phyloP scores from a whole-genome alignment of 2,329 filamentous ascomycete species.

The Pseudogymnoascus sp. region DNA sequence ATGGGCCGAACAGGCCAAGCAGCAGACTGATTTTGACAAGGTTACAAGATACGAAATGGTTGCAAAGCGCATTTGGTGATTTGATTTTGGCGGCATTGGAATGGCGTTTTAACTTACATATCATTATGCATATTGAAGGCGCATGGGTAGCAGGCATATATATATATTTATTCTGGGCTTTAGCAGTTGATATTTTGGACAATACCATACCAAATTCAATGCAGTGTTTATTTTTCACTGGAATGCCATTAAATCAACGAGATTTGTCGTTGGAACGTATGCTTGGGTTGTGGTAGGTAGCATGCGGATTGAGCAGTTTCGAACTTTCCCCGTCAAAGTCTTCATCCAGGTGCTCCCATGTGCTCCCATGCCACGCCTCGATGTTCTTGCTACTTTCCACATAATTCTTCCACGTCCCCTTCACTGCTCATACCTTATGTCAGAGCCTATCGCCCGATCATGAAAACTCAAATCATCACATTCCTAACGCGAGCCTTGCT shows the following conservation, averaged over 20 bases:
- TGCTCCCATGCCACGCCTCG: not conserved
- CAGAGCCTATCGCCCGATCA: not conserved
- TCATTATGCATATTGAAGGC: not conserved
- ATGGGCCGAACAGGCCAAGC: conserved; percentile 49
- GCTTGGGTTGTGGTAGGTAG: not conserved
- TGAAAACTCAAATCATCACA: not conserved
- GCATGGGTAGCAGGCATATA: not conserved
- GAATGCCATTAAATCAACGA: not conserved
- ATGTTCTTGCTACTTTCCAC: not conserved
- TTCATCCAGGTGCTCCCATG: not conserved
- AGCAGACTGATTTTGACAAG: conserved; percentile 53
- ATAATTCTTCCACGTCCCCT: too few species aligned
- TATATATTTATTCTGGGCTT: not conserved
- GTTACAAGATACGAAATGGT: conserved; percentile 88
- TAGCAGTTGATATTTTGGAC: not conserved
- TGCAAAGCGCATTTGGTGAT: conserved; percentile 88
- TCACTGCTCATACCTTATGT: not conserved
- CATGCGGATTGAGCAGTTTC: not conserved
- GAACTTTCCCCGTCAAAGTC: not conserved
- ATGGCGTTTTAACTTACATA: conserved; percentile 9
- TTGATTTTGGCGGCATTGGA: not conserved
- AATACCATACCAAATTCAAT: not conserved
- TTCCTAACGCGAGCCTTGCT: not conserved
- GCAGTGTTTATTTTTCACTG: not conserved
- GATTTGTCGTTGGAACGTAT: not conserved